These are phyloP conservation scores for Xylariaceae sp. DNA, from an alignment of 2,329 filamentous ascomycete genomes.

Conservation along the genomic window DNA sequence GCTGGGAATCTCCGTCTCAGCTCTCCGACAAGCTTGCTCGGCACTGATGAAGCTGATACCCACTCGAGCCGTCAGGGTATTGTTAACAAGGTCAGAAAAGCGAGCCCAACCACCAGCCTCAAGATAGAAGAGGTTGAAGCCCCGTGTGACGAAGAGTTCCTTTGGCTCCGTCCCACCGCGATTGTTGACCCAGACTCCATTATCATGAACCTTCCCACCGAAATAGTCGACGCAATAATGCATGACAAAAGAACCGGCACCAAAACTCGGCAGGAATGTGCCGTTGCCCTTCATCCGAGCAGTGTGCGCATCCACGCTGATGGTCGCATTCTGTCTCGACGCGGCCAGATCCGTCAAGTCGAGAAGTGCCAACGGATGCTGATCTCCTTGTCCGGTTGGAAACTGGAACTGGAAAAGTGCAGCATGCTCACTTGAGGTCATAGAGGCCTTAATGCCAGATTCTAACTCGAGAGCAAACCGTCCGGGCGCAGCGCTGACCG, in stretches of 20 bases:
- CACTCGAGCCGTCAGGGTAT: conserved; percentile 52
- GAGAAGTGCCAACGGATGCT: conserved; percentile 49
- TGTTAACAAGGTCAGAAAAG: conserved; percentile 42
- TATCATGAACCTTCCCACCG: conserved; percentile 36
- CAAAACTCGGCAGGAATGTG: conserved; percentile 56
- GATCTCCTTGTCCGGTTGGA: conserved; percentile 29
- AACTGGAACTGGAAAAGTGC: conserved; percentile 59
- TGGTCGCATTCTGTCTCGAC: conserved; percentile 43
- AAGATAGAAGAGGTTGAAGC: conserved; percentile 40
- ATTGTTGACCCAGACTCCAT: conserved; percentile 38
- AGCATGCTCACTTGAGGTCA: conserved; percentile 56
- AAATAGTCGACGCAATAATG: conserved; percentile 59
- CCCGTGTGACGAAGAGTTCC: conserved; percentile 36
- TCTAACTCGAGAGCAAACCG: conserved; percentile 54
- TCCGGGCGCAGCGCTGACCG: conserved; percentile 45
- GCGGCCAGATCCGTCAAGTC: conserved; percentile 57
- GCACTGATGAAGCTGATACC: conserved; percentile 60
- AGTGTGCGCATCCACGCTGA: conserved; percentile 44
- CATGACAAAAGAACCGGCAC: conserved; percentile 51
- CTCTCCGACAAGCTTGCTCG: conserved; percentile 57
- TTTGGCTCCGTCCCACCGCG: conserved; percentile 37
- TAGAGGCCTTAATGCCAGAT: conserved; percentile 50
- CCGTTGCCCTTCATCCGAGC: conserved; percentile 54
- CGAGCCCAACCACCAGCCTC: conserved; percentile 51
- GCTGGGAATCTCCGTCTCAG: conserved; percentile 55